Conservation (phyloP, 2,329 filamentous ascomycete species). For the Aquanectria penicillioides region DNA sequence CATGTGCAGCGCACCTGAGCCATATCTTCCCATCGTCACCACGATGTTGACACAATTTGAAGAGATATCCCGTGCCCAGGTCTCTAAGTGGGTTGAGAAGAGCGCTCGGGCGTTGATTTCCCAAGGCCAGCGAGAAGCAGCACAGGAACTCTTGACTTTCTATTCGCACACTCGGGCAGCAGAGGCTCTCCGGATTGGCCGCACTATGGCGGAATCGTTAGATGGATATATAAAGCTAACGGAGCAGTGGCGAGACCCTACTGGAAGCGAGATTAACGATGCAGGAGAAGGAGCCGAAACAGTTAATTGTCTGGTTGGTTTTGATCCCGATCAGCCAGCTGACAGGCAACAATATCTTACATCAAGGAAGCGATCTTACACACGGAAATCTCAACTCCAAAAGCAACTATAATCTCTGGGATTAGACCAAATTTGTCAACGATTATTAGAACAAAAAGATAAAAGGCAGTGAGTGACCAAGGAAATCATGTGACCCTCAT, state of each 20-base stretch:
- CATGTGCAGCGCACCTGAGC: conserved; percentile 35
- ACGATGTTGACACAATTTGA: conserved; percentile 28
- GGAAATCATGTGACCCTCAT: too few species aligned
- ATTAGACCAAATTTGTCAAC: too few species aligned
- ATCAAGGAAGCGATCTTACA: background rate
- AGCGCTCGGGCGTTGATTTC: conserved; percentile 27
- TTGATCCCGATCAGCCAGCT: conserved; percentile 33
- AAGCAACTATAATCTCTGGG: too few species aligned
- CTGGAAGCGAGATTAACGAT: conserved; percentile 37
- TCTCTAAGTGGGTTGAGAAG: conserved; percentile 34
- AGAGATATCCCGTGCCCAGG: conserved; percentile 24
- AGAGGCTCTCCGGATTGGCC: conserved; percentile 31
- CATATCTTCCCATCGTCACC: conserved; percentile 30
- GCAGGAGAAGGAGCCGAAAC: conserved; percentile 36
- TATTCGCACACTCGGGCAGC: conserved; percentile 35
- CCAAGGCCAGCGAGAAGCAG: conserved; percentile 28
- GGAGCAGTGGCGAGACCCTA: conserved; percentile 29
- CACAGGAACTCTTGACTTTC: conserved; percentile 30
- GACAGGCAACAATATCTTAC: background rate
- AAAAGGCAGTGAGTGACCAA: too few species aligned
- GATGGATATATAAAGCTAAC: conserved; percentile 37
- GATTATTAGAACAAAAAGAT: too few species aligned
- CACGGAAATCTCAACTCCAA: background rate
- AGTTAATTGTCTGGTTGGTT: conserved; percentile 36
- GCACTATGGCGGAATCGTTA: conserved; percentile 29